These are phyloP conservation scores for Spencermartinsiella europaea DNA, from an alignment of 805 yeast species.

Conservation along the genomic window DNA sequence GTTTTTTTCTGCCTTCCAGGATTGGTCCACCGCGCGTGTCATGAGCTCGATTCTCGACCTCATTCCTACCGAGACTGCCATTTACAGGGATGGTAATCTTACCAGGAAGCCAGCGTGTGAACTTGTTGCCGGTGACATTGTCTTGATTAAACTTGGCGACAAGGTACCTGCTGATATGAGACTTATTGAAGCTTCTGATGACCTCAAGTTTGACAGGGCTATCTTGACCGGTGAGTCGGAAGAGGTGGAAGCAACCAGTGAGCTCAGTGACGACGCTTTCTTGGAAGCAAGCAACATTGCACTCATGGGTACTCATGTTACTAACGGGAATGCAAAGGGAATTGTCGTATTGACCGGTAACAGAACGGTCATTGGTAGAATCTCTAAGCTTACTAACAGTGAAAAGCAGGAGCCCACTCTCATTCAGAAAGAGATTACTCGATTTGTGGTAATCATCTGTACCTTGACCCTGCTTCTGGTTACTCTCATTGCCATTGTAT, in stretches of 20 bases:
- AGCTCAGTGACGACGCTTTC: conserved; percentile 22
- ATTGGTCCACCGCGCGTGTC: conserved; percentile 42
- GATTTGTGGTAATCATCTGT: conserved; percentile 29
- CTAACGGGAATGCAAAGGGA: conserved; percentile 42
- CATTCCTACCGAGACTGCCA: conserved; percentile 34
- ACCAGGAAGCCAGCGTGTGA: conserved; percentile 29
- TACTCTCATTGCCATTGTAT: conserved; percentile 27
- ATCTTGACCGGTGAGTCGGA: conserved; percentile 48
- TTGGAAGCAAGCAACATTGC: conserved; percentile 42
- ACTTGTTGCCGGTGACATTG: conserved; percentile 44
- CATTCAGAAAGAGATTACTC: conserved; percentile 23
- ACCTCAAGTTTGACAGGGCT: conserved; percentile 42
- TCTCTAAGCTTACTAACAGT: conserved; percentile 39
- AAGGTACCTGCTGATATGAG: conserved; percentile 47
- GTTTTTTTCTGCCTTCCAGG: conserved; percentile 42
- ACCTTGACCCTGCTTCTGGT: conserved; percentile 8
- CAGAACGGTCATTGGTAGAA: conserved; percentile 42
- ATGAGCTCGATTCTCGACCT: conserved; percentile 44
- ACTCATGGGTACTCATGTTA: conserved; percentile 43
- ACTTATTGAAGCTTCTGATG: conserved; percentile 34
- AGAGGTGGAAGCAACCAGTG: conserved; percentile 26
- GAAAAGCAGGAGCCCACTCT: conserved; percentile 35
- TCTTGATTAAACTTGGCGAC: conserved; percentile 36
- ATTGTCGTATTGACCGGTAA: conserved; percentile 43
- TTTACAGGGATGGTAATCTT: conserved; percentile 34